Base-by-base conservation (phyloP, 2,329 filamentous ascomycete species). In the Pseudopithomyces chartarum region DNA sequence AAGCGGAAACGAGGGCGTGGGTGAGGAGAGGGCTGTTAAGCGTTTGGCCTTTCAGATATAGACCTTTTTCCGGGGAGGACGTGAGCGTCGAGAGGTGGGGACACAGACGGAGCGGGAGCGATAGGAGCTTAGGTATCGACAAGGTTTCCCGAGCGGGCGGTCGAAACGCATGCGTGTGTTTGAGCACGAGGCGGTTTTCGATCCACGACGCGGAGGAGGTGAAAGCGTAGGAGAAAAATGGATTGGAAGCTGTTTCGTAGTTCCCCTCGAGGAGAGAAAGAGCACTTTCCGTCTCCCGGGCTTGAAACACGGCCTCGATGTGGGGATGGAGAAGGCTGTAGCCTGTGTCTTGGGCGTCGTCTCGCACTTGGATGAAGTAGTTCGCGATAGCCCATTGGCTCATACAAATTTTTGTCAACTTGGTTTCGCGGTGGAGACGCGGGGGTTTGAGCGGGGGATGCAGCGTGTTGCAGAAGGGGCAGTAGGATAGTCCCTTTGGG, bases 361-460 rank as follows among this genome's bases (percentile, higher is more conserved):
- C 33, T 3, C 32, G 32, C 17, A 48, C 33, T 10, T 52, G 39
- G 5, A 47, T 40, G 3, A 56, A 33, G 34, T 52, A 56, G 19
- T 48, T 48, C n/a, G 52, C 48, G 20, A 48, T 36, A 13, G 48
- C 47, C 17, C 44, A 33, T 23, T 56, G 54, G 13, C 54, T 47
- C 22, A 56, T 39, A 22, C 54, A 56, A 4, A 12, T 11, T 13
- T 44, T 56, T 1, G 54, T 56, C n/a, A 56, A 19, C 22, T 48
- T 52, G 1, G 54, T 56, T 20, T 47, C 42, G 22, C 48, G 40
- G 26, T 56, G 54, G 10, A 15, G 40, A 1, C 54, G 42, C n/a
- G 54, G 48, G 15, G 54, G 54, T 19, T 47, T 33, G 22, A 56
- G 40, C 5, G 54, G 54, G 6, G 54, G 47, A 13, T 56, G 54